Evolutionary conservation across 2,329 filamentous ascomycete genomes (phyloP).

Genomic region (Stachybotrys chartarum): DNA sequence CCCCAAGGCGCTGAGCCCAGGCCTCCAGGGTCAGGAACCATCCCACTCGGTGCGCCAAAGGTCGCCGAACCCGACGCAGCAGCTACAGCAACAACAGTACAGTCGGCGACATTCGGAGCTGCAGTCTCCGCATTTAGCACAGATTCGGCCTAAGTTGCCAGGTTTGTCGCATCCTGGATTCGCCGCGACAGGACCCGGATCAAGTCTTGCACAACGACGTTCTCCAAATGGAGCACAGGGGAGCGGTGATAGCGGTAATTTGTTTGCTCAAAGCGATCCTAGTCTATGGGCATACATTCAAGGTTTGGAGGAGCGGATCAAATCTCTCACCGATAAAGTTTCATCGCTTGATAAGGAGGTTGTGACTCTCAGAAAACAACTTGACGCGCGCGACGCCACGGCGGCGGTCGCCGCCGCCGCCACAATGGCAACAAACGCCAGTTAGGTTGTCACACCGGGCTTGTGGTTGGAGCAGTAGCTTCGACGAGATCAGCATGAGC

Average conservation of each 20-base stretch:
- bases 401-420: slow-evolving; percentile 9
- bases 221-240: slow-evolving; percentile 14
- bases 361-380: slow-evolving; percentile 23
- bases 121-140: slow-evolving; percentile 44
- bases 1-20: slow-evolving; percentile 75
- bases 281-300: slow-evolving; percentile 69
- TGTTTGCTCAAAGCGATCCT: slow-evolving; percentile 54
- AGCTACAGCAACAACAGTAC: slow-evolving; percentile 55
- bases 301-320: slow-evolving; percentile 52
- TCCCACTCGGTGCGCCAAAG: slow-evolving; percentile 46
- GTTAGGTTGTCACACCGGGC: too few relatives aligned
- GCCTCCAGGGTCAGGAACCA: slow-evolving; percentile 44
- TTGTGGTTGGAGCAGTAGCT: too few relatives aligned
- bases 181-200: slow-evolving; percentile 8
- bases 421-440: background rate
- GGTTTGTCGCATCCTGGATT: slow-evolving; percentile 29
- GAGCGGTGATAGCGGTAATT: slow-evolving; percentile 56
- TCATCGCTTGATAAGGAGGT: slow-evolving; percentile 25
- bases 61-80: slow-evolving; percentile 59
- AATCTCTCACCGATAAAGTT: slow-evolving; percentile 26
- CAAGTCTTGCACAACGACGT: background rate
- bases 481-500: too few relatives aligned
- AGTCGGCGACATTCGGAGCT: slow-evolving; percentile 49
- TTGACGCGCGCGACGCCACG: slow-evolving; percentile 20
- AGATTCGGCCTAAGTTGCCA: slow-evolving; percentile 29